phyloP scores from a whole-genome alignment of 805 yeast species.

The Priceomyces castillae region DNA sequence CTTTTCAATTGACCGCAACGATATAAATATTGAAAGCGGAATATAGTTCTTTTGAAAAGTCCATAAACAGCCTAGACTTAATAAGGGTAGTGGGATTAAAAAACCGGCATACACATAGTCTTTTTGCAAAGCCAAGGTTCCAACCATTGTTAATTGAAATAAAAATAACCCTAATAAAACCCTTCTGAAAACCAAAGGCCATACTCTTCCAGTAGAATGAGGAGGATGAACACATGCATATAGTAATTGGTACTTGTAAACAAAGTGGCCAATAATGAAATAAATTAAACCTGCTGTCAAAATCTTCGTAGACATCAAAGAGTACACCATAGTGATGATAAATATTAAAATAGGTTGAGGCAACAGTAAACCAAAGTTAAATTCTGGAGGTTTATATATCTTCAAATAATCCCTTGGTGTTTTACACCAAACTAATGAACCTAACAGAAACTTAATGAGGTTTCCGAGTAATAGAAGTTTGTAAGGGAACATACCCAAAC shows the following conservation, averaged over 20 bases:
- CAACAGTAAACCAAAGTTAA: conserved; percentile 85
- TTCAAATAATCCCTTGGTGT: conserved; percentile 81
- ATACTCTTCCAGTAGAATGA: conserved; percentile 93
- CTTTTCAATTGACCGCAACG: conserved; percentile 69
- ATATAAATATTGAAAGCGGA: conserved; percentile 83
- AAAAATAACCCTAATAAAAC: conserved; percentile 75
- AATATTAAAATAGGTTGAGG: conserved; percentile 90
- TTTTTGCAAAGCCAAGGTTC: conserved; percentile 76
- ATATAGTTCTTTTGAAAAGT: conserved; percentile 77
- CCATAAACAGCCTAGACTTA: conserved; percentile 66
- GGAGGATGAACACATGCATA: conserved; percentile 94
- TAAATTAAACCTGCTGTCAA: conserved; percentile 80
- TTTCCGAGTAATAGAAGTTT: conserved; percentile 79
- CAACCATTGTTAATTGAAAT: conserved; percentile 91
- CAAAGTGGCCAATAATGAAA: conserved; percentile 81
- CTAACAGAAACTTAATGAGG: conserved; percentile 63
- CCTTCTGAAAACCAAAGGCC: conserved; percentile 88
- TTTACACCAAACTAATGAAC: conserved; percentile 57
- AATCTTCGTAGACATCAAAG: conserved; percentile 86
- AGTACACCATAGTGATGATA: conserved; percentile 80
- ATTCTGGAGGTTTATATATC: conserved; percentile 82
- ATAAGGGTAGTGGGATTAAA: conserved; percentile 72
- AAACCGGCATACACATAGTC: conserved; percentile 74
- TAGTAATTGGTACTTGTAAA: conserved; percentile 84
- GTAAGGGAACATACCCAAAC: conserved; percentile 87